Percentiles rank a stretch among this genome's conserved stretches.
Evolutionary conservation across 495 filamentous ascomycete species (phyloP).

Genomic region (Neurospora tetrasperma): DNA sequence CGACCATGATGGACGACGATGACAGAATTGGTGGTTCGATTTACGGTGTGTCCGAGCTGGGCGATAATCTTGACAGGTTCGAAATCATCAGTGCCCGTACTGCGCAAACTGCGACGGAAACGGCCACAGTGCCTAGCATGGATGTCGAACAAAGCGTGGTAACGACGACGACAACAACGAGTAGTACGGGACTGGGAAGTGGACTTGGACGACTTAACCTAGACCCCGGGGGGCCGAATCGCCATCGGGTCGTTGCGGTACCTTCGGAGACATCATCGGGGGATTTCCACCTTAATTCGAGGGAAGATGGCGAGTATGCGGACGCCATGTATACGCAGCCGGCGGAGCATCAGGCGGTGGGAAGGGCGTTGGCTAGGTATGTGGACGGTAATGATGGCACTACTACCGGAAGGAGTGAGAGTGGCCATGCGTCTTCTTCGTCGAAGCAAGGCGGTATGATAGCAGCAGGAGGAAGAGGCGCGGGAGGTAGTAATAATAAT

Average conservation of each 20-base stretch:
- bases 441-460: background rate
- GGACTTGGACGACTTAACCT: background rate
- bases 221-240: background rate
- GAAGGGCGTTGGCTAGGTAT: conserved; percentile 13
- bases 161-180: background rate
- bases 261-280: background rate
- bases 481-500: background rate
- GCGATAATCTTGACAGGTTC: conserved; percentile 9
- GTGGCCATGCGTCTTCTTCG: background rate
- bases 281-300: background rate
- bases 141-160: conserved; percentile 19
- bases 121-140: conserved; percentile 8
- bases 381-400: background rate
- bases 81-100: conserved; percentile 6
- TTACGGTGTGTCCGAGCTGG: conserved; percentile 16
- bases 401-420: background rate
- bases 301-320: conserved; percentile 6
- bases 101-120: conserved; percentile 1
- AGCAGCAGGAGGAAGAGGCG: background rate
- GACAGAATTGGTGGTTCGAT: background rate
- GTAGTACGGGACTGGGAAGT: background rate
- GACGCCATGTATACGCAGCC: conserved; percentile 16
- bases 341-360: conserved; percentile 16
- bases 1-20: background rate
- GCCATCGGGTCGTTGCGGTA: background rate